Evolutionary conservation across 2,329 filamentous ascomycete genomes (phyloP).

Genomic region (Cyphellophora europaea): DNA sequence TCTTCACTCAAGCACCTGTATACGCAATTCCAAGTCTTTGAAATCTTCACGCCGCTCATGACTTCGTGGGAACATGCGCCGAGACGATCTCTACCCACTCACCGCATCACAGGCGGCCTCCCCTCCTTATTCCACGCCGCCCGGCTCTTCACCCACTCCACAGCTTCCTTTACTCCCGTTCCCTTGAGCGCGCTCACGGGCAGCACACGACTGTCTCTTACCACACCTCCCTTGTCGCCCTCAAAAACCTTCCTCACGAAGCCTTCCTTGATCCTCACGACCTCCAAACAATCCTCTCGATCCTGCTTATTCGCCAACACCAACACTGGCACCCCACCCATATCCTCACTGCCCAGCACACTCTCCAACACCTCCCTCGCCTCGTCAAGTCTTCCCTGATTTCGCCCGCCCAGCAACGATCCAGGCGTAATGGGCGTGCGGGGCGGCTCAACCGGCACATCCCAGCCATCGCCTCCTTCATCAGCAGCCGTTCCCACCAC

Average conservation of each 20-base stretch:
- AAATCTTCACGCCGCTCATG: too few relatives aligned
- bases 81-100: too few relatives aligned
- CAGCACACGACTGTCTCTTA: slow-evolving; percentile 83
- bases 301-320: slow-evolving; percentile 98
- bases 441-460: slow-evolving; percentile 25
- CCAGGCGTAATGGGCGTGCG: slow-evolving; percentile 26
- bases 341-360: slow-evolving; percentile 77
- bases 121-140: slow-evolving; percentile 96
- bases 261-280: slow-evolving; percentile 93
- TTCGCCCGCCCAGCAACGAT: slow-evolving; percentile 11
- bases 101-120: slow-evolving; percentile 87
- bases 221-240: slow-evolving; percentile 75
- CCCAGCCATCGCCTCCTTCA: slow-evolving; percentile 13
- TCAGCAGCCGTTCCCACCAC: slow-evolving; percentile 9
- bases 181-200: slow-evolving; percentile 78
- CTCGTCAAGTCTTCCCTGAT: slow-evolving; percentile 63
- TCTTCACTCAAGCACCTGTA: background rate
- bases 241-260: slow-evolving; percentile 93
- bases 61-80: too few relatives aligned
- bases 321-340: slow-evolving; percentile 82
- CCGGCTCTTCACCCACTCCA: slow-evolving; percentile 90
- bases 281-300: slow-evolving; percentile 92
- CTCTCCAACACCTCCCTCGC: slow-evolving; percentile 83
- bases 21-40: background rate
- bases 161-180: slow-evolving; percentile 80